These are phyloP conservation scores for Ogataea paradorogensis DNA, from an alignment of 805 yeast species.

Conservation along the genomic window DNA sequence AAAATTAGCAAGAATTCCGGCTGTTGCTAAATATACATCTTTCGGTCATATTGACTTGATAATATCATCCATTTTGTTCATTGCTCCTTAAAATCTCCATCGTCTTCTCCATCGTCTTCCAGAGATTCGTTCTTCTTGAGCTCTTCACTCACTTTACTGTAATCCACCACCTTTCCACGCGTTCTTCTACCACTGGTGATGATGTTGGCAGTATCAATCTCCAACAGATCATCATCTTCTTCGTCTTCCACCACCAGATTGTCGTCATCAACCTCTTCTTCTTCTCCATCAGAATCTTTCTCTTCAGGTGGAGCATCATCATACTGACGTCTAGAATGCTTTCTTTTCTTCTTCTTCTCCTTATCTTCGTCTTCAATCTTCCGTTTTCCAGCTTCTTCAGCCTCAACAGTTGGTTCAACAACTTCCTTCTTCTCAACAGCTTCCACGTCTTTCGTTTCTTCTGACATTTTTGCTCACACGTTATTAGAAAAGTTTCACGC, in stretches of 20 bases:
- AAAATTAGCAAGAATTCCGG: constrained; percentile 51
- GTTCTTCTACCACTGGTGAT: constrained; percentile 86
- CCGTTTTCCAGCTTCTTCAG: constrained; percentile 6
- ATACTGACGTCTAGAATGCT: constrained; percentile 22
- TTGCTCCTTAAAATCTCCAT: constrained; percentile 47
- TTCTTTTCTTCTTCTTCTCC: constrained; percentile 26
- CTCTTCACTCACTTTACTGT: constrained; percentile 73
- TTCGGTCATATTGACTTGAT: constrained; percentile 10
- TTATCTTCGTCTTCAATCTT: constrained; percentile 10
- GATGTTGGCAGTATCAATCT: constrained; percentile 79
- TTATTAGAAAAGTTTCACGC: constrained; percentile 4
- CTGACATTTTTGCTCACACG: constrained; percentile 6
- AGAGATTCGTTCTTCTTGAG: constrained; percentile 48
- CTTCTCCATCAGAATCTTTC: constrained; percentile 32
- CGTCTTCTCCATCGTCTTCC: constrained; percentile 50
- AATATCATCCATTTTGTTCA: constrained; percentile 9
- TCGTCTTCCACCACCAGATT: constrained; percentile 56
- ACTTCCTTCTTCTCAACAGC: constrained; percentile 2
- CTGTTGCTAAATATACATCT: constrained; percentile 56
- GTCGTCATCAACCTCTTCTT: constrained; percentile 49
- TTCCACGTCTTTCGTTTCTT: constrained; percentile 6
- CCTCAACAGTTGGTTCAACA: constrained; percentile 1
- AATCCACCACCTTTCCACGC: constrained; percentile 85
- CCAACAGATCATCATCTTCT: constrained; percentile 75
- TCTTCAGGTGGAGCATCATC: constrained; percentile 33